Base-by-base conservation (phyloP, 352 stramenopile species). In the Globisporangium recalcitrans region DNA sequence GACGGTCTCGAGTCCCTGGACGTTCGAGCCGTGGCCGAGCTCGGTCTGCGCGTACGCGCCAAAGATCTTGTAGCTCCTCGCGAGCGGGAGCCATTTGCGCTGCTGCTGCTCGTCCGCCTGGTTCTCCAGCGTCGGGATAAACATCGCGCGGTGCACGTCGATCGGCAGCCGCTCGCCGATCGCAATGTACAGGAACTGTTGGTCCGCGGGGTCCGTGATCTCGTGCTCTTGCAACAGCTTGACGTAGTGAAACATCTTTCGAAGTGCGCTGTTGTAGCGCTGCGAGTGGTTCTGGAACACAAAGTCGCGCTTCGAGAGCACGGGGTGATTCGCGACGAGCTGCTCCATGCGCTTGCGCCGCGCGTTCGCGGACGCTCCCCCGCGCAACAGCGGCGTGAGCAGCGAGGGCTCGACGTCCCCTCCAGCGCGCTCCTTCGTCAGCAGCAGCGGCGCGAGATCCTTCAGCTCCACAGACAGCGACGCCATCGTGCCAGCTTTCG, bases 21-120 rank as follows among this genome's bases (percentile, higher is more conserved):
- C 78, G 66, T 98, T 98, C 42, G 77, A 96, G 14, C 95, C 95
- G 69, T 99, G 96, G 34, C 94, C 95, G 0, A 99, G 69, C 68
- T 99, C 96, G 0, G 96, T 99, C 71, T 99, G 96, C 2, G 94
- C 94, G 63, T 98, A 98, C 19, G 86, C 97, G 19, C 94, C 94
- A 4, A 90, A 56, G 49, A 95, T 91, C 56, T 77, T 70, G 72
- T 69, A 91, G 52, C 65, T 82, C 19, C 60, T 70, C 16, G 87
- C 84, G 3, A 90, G 67, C 10, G 74, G 73, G 11, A 93, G 62
- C 86, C 86, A 94, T 46, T 77, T 77, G 19, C 66, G 64, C 49
- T 79, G 71, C 64, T 96, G 87, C 29, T 79, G 64, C 2, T 77
- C 69, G 31, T 67, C 68, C 10, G 75, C 81, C 49, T 93, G 83